phyloP scores from a whole-genome alignment of 2,329 filamentous ascomycete genomes.

The Fusarium decemcellulare region DNA sequence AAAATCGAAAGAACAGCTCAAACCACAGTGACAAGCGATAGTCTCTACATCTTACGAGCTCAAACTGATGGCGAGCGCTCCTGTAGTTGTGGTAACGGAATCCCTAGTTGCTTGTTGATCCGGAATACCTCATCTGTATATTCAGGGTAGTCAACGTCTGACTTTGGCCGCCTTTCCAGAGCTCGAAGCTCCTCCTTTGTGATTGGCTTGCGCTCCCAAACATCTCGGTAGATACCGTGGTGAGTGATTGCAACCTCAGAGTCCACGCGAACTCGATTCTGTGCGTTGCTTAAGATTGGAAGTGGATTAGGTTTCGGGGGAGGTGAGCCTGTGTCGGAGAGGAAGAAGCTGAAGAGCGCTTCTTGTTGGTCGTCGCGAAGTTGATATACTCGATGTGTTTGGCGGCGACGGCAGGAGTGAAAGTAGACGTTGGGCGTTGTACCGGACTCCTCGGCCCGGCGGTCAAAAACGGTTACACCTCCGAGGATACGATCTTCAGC shows the following conservation, averaged over 20 bases:
- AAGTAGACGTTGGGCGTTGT: background rate
- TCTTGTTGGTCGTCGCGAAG: too few relatives aligned
- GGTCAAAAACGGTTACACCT: slow-evolving; percentile 22
- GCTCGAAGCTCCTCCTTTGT: background rate
- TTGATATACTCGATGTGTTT: too few relatives aligned
- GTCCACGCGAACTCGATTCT: background rate
- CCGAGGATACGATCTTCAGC: slow-evolving; percentile 28
- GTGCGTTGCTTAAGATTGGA: background rate
- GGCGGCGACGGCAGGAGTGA: background rate
- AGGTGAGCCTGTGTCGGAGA: slow-evolving; percentile 7
- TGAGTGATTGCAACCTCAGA: too few relatives aligned
- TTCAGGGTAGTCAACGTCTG: background rate
- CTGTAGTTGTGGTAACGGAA: background rate
- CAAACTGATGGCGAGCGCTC: slow-evolving; percentile 2
- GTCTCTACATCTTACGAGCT: too few relatives aligned
- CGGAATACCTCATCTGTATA: too few relatives aligned
- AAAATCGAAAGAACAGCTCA: background rate
- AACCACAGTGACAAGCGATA: too few relatives aligned
- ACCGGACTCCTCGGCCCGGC: background rate
- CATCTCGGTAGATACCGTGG: slow-evolving; percentile 23
- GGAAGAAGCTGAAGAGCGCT: slow-evolving; percentile 24
- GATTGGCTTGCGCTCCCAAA: slow-evolving; percentile 25
- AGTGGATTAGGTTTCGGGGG: background rate
- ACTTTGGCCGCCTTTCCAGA: background rate
- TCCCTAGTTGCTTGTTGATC: too few relatives aligned